Evolutionary conservation across 176 grass and related monocot genomes (phyloP), one percentile per base, ranked within the genome.

Genomic region (Zoysia pacifica): DNA sequence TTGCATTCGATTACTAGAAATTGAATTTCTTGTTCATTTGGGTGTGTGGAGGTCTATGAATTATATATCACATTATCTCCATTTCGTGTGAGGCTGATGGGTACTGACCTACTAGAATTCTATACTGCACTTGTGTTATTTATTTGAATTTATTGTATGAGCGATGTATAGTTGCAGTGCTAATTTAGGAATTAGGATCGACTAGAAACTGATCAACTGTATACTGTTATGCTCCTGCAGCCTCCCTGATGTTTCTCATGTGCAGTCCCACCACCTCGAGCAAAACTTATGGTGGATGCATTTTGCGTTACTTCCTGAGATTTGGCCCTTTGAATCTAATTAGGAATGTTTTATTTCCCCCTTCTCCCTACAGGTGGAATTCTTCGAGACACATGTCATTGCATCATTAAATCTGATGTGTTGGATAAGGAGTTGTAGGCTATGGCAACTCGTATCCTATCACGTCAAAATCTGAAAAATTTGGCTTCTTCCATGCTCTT

Each of bases 401-500:
- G 9, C n/a, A 44, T 40, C 16, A 40, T 47, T 11, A 38, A 50
- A 37, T 36, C 9, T 42, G 46, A 73, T 83, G 68, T 19, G 4
- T 6, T 53, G 68, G 8, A 9, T 37, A 18, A 65, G 19, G n/a
- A 74, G 45, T 54, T 42, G 1, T 43, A 15, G 39, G 11, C 12
- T 55, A 95, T 92, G 93, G 78, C 70, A 15, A 66, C 1, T 54
- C 67, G 87, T 53, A 47, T 76, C 55, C 48, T 90, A 16, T 80
- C 74, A 3, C 75, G 52, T 73, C 82, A 75, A 69, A 86, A 70
- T 38, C 52, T 90, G 54, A 81, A 65, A 72, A 88, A 56, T 5
- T 35, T 84, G 5, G 11, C 19, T 81, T 85, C 76, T 44, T 83
- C 69, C 1, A 35, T 55, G 12, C 48, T 84, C 55, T 62, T 86